Base-by-base conservation (phyloP, 2,329 filamentous ascomycete species). In the Penicillium sp. region DNA sequence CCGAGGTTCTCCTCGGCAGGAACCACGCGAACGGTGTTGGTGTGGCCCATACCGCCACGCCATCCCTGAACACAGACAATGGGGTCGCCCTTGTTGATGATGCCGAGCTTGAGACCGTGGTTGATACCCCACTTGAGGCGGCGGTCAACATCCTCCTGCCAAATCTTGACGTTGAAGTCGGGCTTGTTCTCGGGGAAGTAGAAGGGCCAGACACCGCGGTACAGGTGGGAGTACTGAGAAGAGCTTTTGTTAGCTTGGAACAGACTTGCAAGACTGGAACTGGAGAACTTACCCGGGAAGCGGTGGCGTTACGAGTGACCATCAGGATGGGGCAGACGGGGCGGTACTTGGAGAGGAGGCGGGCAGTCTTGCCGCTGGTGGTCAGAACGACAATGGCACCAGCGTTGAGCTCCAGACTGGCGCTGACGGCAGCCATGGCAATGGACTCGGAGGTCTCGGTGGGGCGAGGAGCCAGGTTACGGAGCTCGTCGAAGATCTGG, bases 261-360 rank as follows among this genome's bases (percentile, higher is more conserved):
- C 28, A 16, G 61, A 3, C 46, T 35, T 14, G 25, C 28, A 22
- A 37, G 11, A 6, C 30, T 45, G n/a, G 55, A 26, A 45, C 40
- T n/a, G 42, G 11, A 35, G n/a, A 70, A 76, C 81, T 78, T 79
- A 85, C 83, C 69, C 95, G 87, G 62, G 93, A 90, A 55, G 95
- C 92, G 68, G 86, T 87, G 52, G 87, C 81, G 78, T 90, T 97
- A 73, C 95, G 90, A 67, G 94, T 97, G 67, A 99, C 91, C 94
- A 98, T 98, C 85, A 99, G 94, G 82, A 99, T 97, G 71, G 95
- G 95, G 87, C 94, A 98, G 67, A 98, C 93, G 55, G 95, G 95
- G 75, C 95, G 91, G 84, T 97, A 99, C 85, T 99, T 99, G 83
- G 94, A 96, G 69, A 98, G 85, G 65, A 98, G 89, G 73, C 95